Evolutionary conservation across 176 grass and related monocot species (phyloP).

Genomic region (Musa schizocarpa): DNA sequence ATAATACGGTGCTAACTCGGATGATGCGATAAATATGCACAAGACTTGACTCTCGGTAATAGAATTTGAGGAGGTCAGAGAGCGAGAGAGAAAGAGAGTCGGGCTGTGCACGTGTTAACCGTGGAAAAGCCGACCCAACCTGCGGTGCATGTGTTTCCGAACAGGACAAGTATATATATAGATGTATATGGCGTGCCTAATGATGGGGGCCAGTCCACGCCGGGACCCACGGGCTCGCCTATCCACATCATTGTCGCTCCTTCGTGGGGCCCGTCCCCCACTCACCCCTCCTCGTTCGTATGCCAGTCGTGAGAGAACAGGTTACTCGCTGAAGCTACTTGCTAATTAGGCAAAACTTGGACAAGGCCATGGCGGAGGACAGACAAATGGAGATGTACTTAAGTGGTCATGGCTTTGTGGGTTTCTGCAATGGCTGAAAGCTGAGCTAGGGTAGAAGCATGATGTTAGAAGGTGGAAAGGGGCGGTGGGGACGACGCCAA

Average conservation of each 20-base stretch:
- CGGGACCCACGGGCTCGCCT: not conserved
- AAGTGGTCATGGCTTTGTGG: too few species aligned
- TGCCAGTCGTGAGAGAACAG: too few species aligned
- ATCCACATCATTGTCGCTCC: not conserved
- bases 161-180: not conserved
- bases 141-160: not conserved
- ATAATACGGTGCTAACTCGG: too few species aligned
- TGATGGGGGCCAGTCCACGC: conserved; percentile 8
- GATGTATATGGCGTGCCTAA: not conserved
- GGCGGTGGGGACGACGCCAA: not conserved
- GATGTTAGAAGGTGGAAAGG: conserved; percentile 2
- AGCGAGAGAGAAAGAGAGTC: too few species aligned
- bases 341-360: too few species aligned
- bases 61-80: too few species aligned
- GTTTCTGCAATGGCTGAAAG: not conserved
- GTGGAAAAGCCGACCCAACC: not conserved
- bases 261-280: not conserved
- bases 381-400: too few species aligned
- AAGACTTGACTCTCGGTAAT: too few species aligned
- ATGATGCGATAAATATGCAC: too few species aligned
- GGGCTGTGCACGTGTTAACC: not conserved
- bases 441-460: not conserved
- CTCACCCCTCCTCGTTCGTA: not conserved
- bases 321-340: too few species aligned
- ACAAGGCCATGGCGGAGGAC: too few species aligned